Conservation (phyloP, 768 basidiomycete species). For the Strobilomyces dryophilus region DNA sequence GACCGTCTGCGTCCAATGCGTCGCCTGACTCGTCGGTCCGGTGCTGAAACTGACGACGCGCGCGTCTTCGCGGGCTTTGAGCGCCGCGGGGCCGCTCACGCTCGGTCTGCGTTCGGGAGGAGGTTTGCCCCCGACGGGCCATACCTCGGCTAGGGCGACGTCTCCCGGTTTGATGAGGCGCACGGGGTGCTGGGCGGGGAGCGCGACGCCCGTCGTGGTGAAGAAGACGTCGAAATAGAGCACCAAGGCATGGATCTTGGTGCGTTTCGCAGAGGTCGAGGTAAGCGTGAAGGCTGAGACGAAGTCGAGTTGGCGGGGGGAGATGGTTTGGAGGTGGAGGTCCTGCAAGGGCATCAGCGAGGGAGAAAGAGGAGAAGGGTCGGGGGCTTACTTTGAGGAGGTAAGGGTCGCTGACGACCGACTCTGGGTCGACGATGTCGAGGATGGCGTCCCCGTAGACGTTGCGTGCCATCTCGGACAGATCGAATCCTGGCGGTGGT, state of each 20-base stretch:
- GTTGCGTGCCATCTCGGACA: constrained; percentile 74
- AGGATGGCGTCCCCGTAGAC: constrained; percentile 80
- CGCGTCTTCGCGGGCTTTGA: too few relatives aligned
- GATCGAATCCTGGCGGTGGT: constrained; percentile 67
- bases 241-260: constrained; percentile 43
- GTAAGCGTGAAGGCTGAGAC: too few relatives aligned
- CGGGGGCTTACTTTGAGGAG: constrained; percentile 56
- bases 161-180: constrained; percentile 52
- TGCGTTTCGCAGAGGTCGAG: constrained; percentile 10
- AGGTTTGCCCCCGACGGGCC: constrained; percentile 19
- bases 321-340: constrained; percentile 61
- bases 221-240: constrained; percentile 95
- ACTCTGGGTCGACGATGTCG: constrained; percentile 67
- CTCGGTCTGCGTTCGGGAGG: too few relatives aligned
- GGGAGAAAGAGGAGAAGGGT: background rate
- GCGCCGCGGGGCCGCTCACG: too few relatives aligned
- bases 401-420: constrained; percentile 59
- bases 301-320: constrained; percentile 74
- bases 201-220: constrained; percentile 33
- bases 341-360: constrained; percentile 48
- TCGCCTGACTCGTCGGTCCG: constrained; percentile 44
- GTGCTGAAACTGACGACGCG: too few relatives aligned
- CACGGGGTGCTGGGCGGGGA: too few relatives aligned
- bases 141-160: constrained; percentile 66
- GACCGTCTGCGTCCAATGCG: constrained; percentile 96